A percentile compares a stretch with the other conserved stretches of the same genome.
Conservation (phyloP, 768 basidiomycete genomes). For the Epithele typhae region DNA sequence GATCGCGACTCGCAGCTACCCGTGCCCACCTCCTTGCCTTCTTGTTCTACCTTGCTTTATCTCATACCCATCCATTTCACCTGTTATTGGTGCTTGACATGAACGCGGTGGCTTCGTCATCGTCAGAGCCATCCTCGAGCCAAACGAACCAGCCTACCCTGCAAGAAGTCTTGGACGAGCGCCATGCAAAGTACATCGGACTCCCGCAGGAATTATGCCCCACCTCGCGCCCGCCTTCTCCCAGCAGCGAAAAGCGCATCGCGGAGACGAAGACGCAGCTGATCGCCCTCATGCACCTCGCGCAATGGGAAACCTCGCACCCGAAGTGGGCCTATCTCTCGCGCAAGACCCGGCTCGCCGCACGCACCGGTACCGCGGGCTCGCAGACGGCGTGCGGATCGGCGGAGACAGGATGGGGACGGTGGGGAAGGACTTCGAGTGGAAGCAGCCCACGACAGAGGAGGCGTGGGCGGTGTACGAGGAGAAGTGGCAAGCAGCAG, state of each 20-base stretch:
- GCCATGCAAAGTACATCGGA: background rate
- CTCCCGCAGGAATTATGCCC: constrained; percentile 29
- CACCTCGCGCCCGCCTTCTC: constrained; percentile 32
- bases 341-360: constrained; percentile 37
- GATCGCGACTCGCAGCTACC: no score
- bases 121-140: background rate
- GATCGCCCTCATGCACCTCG: constrained; percentile 29
- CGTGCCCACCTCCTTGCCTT: no score
- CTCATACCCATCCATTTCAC: no score
- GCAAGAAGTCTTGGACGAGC: background rate
- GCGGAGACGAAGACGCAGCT: constrained; percentile 31
- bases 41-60: no score
- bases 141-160: background rate
- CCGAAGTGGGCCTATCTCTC: constrained; percentile 45
- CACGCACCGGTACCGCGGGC: constrained; percentile 32
- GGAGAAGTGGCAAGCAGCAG: constrained; percentile 26
- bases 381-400: constrained; percentile 18
- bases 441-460: constrained; percentile 43
- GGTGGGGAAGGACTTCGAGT: constrained; percentile 22
- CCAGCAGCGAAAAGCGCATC: constrained; percentile 26
- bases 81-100: no score
- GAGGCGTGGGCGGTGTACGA: constrained; percentile 47
- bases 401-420: constrained; percentile 20
- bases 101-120: background rate
- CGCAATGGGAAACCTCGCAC: constrained; percentile 36